These are phyloP conservation scores for Citrus trifoliata DNA, from an alignment of 345 rosid genomes.

Conservation along the genomic window DNA sequence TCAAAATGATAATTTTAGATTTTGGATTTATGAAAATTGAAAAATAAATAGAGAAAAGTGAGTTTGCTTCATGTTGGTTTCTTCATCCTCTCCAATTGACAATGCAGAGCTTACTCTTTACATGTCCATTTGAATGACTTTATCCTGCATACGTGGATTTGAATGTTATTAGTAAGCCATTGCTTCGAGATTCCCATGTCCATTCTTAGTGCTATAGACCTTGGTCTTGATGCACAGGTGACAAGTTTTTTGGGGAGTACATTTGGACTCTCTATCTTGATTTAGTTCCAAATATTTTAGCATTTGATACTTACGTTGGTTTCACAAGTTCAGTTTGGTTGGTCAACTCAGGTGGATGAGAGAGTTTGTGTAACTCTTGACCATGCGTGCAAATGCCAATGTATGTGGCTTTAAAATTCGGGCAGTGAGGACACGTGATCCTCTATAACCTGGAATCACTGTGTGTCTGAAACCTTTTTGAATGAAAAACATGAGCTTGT, in stretches of 20 bases:
- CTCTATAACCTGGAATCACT: neutral
- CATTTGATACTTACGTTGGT: constrained; percentile 1
- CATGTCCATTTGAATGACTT: neutral
- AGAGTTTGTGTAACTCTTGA: constrained; percentile 2
- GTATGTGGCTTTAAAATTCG: constrained; percentile 3
- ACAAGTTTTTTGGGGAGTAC: neutral
- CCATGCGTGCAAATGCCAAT: constrained; percentile 1
- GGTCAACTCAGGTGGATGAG: neutral
- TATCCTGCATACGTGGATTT: neutral
- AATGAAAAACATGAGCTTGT: neutral
- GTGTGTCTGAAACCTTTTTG: neutral
- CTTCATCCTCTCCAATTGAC: neutral
- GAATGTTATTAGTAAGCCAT: neutral
- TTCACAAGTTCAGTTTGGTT: neutral
- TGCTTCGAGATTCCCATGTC: neutral
- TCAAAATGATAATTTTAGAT: neutral
- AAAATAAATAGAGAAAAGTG: neutral
- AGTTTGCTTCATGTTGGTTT: neutral
- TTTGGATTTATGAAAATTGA: neutral
- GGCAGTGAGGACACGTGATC: constrained; percentile 5
- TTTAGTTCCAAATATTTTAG: neutral
- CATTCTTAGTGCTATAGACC: neutral
- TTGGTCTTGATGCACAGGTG: neutral
- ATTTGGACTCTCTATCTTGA: constrained; percentile 13
- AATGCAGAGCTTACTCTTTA: neutral